Base-by-base conservation (phyloP, 1,284 basidiomycete species). In the Heterobasidion irregulare region DNA sequence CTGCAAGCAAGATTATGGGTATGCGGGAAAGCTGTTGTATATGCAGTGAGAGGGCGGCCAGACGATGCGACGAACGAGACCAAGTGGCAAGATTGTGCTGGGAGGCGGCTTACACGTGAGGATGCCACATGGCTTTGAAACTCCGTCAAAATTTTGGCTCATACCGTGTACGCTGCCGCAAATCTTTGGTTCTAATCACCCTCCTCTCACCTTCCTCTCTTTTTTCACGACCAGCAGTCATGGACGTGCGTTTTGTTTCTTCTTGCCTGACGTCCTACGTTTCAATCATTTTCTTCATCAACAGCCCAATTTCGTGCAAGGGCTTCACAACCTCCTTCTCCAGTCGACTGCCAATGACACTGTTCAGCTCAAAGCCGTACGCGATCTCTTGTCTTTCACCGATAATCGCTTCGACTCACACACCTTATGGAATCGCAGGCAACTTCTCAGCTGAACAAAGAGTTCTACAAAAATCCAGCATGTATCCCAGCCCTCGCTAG, bases 401-500 rank as follows among this genome's bases (percentile, higher is more conserved):
- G 50, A 43, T 12, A 10, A 54, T 45, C 26, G 59, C 54, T 55
- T 50, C 26, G 52, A 53, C 54, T 41, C 4, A 41, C 38, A 2
- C 10, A n/a, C 10, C 10, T 41, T 46, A 2, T 44, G 9, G 45
- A 44, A 41, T 16, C 53, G 13, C 63, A 97, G 93, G 95, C 96
- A 7, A 99, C 96, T 13, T 83, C 93, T 16, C 83, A 86, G 64
- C 79, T 99, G 56, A 96, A 95, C 72, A 85, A 84, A 61, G 86
- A 94, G 54, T 97, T 84, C 76, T 98, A 94, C 83, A 95, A 93
- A 75, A 85, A 87, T 67, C 82, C 94, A 15, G 76, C 82, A 72
- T 97, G 93, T 68, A 93, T 99, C 59, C 85, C 95, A 52, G 94
- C 92, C 33, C 83, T 99, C 43, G 92, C 93, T 59, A 87, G 86